Evolutionary conservation across 495 filamentous ascomycete species (phyloP).

Genomic region (Pyrenula aspistea): DNA sequence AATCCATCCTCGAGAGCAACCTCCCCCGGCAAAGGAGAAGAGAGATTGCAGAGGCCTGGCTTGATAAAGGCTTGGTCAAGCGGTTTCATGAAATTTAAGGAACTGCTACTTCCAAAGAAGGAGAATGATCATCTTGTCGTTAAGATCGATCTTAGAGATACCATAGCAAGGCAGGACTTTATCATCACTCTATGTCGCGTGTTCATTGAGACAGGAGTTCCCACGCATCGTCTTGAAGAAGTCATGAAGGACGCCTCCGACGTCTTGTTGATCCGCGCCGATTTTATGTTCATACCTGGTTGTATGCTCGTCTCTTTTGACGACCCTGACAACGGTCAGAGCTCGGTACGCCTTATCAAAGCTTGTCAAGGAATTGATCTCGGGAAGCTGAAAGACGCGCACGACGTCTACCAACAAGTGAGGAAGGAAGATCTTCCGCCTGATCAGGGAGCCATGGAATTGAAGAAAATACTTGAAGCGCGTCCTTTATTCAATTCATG

Average conservation of each 20-base stretch:
- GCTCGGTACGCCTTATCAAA: slow-evolving; percentile 82
- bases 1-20: neutral
- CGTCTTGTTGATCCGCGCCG: slow-evolving; percentile 79
- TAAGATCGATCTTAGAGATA: slow-evolving; percentile 80
- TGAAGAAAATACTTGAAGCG: slow-evolving; percentile 49
- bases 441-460: slow-evolving; percentile 52
- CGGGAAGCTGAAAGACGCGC: slow-evolving; percentile 70
- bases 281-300: slow-evolving; percentile 85
- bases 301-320: slow-evolving; percentile 97
- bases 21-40: neutral
- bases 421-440: slow-evolving; percentile 88
- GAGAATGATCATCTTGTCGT: slow-evolving; percentile 51
- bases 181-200: slow-evolving; percentile 75
- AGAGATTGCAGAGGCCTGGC: neutral
- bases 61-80: neutral
- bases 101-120: neutral
- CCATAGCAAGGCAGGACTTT: slow-evolving; percentile 69
- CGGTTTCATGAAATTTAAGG: neutral
- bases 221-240: slow-evolving; percentile 66
- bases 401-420: slow-evolving; percentile 88
- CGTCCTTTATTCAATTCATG: slow-evolving; percentile 39
- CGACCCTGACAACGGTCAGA: slow-evolving; percentile 78
- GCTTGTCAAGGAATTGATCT: slow-evolving; percentile 69
- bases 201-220: slow-evolving; percentile 75
- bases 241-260: slow-evolving; percentile 88